Base-by-base conservation (phyloP, 1,139 yeast genomes). In the Insectozyma bohioensis region DNA sequence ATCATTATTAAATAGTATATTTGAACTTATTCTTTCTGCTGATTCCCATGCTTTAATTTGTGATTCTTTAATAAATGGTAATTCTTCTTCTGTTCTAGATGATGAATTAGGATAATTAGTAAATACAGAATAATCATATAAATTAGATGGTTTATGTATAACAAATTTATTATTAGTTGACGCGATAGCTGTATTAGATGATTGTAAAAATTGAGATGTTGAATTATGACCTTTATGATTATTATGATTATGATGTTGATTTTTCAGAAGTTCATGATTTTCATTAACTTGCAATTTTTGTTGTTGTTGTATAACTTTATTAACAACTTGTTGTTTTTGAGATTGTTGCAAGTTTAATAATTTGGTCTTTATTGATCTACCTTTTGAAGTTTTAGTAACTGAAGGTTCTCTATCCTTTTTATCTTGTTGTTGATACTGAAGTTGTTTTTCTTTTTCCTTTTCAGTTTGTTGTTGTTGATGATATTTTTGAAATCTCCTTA, bases 1-100 rank as follows among this genome's bases (percentile, higher is more conserved):
- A 17, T 56, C 56, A 33, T 54, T 52, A 20, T 61, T 67, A 45
- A 69, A 68, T 1, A 69, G 63, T 19, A 68, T 41, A 36, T 56
- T 63, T 16, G 51, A 47, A 35, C 63, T 52, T 24, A 64, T 58
- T 41, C 63, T 59, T 40, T 69, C 75, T 1, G 73, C 74, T 15
- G 67, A 58, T 41, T 68, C 72, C 75, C 75, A 69, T 10, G 73
- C 73, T 37, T 56, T 58, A n/a, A 67, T 52, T 42, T 67, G 73
- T 4, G 72, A 64, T 28, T 56, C 59, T 33, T 56, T 60, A 2
- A 58, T 44, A 12, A 52, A 42, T 6, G 61, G 61, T 15, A 58
- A 56, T n/a, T 39, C 25, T 6, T 13, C 20, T 6, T 28, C 25
- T 11, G 15, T 8, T 4, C 28, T 22, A 2, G 14, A 11, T 18